Conservation (phyloP, 2,329 filamentous ascomycete species). For the Sarocladiaceae sp. region DNA sequence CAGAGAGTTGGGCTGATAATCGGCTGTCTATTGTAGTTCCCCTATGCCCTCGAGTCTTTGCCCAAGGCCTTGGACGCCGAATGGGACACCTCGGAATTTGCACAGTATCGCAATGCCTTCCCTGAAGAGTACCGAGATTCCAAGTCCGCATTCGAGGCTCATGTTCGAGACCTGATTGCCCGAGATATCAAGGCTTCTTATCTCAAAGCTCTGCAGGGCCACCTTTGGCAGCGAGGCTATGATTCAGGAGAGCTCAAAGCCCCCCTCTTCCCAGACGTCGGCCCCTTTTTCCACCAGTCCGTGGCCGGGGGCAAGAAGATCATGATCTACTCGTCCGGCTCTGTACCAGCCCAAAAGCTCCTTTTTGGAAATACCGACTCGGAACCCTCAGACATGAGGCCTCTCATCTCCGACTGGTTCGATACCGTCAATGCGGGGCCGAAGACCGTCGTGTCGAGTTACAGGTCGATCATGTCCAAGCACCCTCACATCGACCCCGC, state of each 20-base stretch:
- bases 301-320: constrained; percentile 48
- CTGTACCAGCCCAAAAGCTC: constrained; percentile 72
- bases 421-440: constrained; percentile 75
- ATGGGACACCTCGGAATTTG: constrained; percentile 62
- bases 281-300: constrained; percentile 56
- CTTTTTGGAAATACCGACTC: constrained; percentile 64
- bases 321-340: constrained; percentile 78
- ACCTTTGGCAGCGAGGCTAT: constrained; percentile 73
- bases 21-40: constrained; percentile 49
- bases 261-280: constrained; percentile 68
- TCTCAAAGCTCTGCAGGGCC: constrained; percentile 73
- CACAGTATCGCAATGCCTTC: constrained; percentile 64
- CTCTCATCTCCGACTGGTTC: constrained; percentile 60
- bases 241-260: constrained; percentile 61
- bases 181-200: constrained; percentile 71
- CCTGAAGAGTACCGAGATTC: constrained; percentile 56
- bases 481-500: constrained; percentile 36
- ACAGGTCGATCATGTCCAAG: constrained; percentile 52
- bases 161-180: constrained; percentile 64
- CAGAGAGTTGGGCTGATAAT: neutral
- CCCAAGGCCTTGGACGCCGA: constrained; percentile 56
- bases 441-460: constrained; percentile 63
- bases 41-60: constrained; percentile 65
- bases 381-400: constrained; percentile 51
- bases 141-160: constrained; percentile 53